Evolutionary conservation across 75 land plant species (phyloP), one percentile per base, ranked within the genome.

Genomic region (Cunninghamia lanceolata): DNA sequence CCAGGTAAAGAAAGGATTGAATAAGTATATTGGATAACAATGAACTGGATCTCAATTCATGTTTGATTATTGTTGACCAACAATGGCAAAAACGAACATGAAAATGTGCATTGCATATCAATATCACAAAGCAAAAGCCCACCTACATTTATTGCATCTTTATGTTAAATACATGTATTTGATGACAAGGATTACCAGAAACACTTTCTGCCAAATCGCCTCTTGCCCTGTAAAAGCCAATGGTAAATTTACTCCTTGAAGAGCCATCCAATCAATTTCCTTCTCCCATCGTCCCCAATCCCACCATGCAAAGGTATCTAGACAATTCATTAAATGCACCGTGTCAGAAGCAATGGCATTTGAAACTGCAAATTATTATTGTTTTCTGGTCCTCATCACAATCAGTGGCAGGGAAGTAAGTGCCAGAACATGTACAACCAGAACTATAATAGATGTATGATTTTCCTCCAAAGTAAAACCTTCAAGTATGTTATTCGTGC

Each of bases 261-360:
- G 91, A 81, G 96, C 96, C 96, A 94, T 94, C 96, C 96, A 94
- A 75, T 94, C 96, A 70, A 94, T 93, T 90, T 94, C 96, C 83
- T 90, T 91, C 86, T 92, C 91, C 96, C 96, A 94, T 85, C 93
- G 91, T 81, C 93, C 89, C 96, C 96, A 94, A 59, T 92, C 89
- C 96, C 96, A 94, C 96, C 96, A 94, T 25, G 90, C 94, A 92
- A 89, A 93, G 50, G 96, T 85, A 91, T 94, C 96, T 94, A 34
- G 75, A 73, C 34, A 34, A 73, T 73, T 73, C 75, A 14, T 32
- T 6, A 50, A 16, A 50, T 32, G 6, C 28, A 46, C 32, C 19
- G 16, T 47, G 5, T 39, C n/a, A 80, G 30, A 80, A n/a, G 46
- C 25, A 80, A n/a, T 13, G 10, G 45, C 14, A 80, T 43, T 28